Base-by-base conservation (phyloP, 1,139 yeast genomes). In the Groenewaldozyma sp. region DNA sequence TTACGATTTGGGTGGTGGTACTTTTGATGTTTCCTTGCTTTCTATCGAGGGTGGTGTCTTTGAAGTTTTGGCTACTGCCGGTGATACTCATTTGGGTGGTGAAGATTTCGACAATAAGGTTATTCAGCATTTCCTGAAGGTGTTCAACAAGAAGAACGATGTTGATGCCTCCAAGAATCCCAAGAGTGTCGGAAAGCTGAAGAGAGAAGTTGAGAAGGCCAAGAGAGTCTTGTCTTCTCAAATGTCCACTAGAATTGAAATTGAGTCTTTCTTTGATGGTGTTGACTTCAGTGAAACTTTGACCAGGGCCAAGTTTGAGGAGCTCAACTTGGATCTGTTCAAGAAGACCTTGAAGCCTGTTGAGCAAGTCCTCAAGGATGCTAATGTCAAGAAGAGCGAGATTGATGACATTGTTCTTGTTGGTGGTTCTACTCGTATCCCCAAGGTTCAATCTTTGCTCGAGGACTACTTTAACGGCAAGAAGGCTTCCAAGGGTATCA, bases 341-440 rank as follows among this genome's bases (percentile, higher is more conserved):
- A 82, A 80, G 70, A 82, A 78, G 70, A 86, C 95, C 49, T 72
- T 87, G 65, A 82, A 82, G 65, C 95, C 96, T 42, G 95, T 87
- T 51, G 93, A 84, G 68, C 86, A 82, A 68, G 96, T 87, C 45
- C 74, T 87, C 60, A 80, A 80, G 63, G 96, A 87, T 64, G 78
- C 94, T 50, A 86, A 84, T 60, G 77, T 84, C 51, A 76, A 78
- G 67, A 82, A 82, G 70, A 68, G 77, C 40, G 93, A 82, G 52
- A 74, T 87, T 52, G 93, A 87, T 63, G 96, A 87, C 61, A 83
- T 87, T 63, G 96, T 87, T 35, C 73, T 87, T 45, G 96, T 87
- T 55, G 96, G 96, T 73, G 96, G 96, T 68, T 87, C 96, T 36
- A 87, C 96, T 46, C 86, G 96, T 78, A 87, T 87, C 71, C 96